A percentile compares a stretch with the other conserved stretches of the same genome.
These are phyloP conservation scores for Cardamine resedifolia DNA, from an alignment of 345 rosid genomes.

Conservation along the genomic window DNA sequence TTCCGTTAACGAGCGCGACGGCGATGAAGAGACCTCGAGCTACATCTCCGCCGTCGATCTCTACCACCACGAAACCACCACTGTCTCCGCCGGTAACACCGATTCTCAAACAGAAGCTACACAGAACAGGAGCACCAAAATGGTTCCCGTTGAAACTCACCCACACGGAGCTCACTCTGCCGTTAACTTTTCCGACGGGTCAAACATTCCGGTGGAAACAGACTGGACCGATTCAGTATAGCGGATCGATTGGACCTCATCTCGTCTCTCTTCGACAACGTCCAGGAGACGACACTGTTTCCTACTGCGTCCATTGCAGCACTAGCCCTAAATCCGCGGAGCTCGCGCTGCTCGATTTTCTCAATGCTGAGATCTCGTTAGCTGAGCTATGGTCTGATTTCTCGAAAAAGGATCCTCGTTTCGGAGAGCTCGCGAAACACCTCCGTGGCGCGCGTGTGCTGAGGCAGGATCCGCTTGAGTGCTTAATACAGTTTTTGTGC, in stretches of 20 bases:
- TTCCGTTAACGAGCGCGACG: constrained; percentile 30
- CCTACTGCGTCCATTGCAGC: constrained; percentile 54
- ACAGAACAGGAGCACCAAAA: constrained; percentile 26
- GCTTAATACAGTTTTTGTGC: constrained; percentile 83
- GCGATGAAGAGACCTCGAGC: constrained; percentile 59
- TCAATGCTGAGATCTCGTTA: constrained; percentile 59
- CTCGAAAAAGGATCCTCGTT: constrained; percentile 61
- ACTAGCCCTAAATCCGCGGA: constrained; percentile 51
- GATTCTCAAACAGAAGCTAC: constrained; percentile 38
- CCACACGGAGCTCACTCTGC: constrained; percentile 64
- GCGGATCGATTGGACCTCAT: constrained; percentile 77
- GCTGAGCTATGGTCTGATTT: constrained; percentile 60
- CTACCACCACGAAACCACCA: constrained; percentile 36
- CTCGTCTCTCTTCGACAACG: constrained; percentile 70
- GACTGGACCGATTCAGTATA: constrained; percentile 66
- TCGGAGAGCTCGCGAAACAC: constrained; percentile 58
- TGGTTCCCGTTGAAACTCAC: constrained; percentile 66
- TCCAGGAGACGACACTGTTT: constrained; percentile 48
- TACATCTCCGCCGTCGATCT: constrained; percentile 32
- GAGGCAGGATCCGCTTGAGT: constrained; percentile 92
- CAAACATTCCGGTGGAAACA: constrained; percentile 97
- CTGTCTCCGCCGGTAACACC: constrained; percentile 36
- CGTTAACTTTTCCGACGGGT: constrained; percentile 92
- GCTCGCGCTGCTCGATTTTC: constrained; percentile 71
- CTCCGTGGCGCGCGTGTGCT: constrained; percentile 84